Evolutionary conservation across 345 rosid species (phyloP).

Genomic region (Punica granatum): DNA sequence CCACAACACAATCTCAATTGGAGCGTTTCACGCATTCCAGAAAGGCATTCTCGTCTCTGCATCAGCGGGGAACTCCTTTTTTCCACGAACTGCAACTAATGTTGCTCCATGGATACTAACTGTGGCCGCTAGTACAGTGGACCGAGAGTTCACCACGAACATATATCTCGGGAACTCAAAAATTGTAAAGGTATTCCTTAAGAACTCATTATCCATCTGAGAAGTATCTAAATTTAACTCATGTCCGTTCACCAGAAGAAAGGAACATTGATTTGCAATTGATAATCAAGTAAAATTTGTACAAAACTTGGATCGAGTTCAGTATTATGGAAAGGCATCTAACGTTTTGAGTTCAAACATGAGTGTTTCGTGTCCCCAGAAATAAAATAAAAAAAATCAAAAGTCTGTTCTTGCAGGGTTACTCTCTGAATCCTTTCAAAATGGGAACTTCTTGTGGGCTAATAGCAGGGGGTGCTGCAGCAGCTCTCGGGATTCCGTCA

Average conservation of each 20-base stretch:
- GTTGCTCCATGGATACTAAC: conserved; percentile 47
- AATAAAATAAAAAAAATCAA: too few relatives aligned
- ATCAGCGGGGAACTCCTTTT: conserved; percentile 35
- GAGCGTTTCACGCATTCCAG: conserved; percentile 41
- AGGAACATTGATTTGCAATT: too few relatives aligned
- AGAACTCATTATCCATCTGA: too few relatives aligned
- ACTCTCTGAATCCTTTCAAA: conserved; percentile 33
- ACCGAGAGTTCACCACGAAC: conserved; percentile 26
- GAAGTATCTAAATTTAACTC: not conserved
- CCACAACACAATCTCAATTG: conserved; percentile 21
- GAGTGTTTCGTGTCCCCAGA: too few relatives aligned
- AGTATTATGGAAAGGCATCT: too few relatives aligned
- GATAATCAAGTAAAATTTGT: too few relatives aligned
- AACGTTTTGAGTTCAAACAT: too few relatives aligned
- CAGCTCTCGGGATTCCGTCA: conserved; percentile 37
- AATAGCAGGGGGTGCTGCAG: conserved; percentile 33
- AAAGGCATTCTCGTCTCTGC: conserved; percentile 37
- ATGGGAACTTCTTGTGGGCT: conserved; percentile 22
- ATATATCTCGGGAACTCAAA: conserved; percentile 25
- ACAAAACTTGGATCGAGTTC: not conserved
- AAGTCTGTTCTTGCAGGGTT: conserved; percentile 21
- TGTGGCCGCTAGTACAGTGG: conserved; percentile 41
- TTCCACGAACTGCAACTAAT: conserved; percentile 25
- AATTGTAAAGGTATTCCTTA: conserved; percentile 18
- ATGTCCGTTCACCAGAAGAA: too few relatives aligned